phyloP scores from a whole-genome alignment of 1,284 basidiomycete genomes.

The Fistulina hepatica region DNA sequence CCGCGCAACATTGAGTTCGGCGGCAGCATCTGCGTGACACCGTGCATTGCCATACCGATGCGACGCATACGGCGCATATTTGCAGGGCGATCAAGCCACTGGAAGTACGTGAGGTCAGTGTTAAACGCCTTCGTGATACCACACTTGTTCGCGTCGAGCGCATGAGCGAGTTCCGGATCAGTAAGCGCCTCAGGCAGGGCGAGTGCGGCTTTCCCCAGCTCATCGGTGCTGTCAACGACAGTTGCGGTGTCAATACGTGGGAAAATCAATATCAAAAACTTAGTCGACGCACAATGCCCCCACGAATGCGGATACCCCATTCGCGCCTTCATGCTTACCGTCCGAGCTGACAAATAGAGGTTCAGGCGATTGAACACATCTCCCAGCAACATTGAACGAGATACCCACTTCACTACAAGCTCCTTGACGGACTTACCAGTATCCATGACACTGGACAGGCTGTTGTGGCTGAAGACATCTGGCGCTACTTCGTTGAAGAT shows the following conservation, averaged over 20 bases:
- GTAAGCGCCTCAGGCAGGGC: conserved; percentile 17
- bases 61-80: conserved; percentile 13
- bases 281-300: conserved; percentile 13
- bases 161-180: conserved; percentile 14
- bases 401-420: conserved; percentile 15
- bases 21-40: conserved; percentile 12
- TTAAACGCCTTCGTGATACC: conserved; percentile 12
- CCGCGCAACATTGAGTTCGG: conserved; percentile 15
- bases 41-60: conserved; percentile 19
- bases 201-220: conserved; percentile 18
- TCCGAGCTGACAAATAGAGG: conserved; percentile 3
- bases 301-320: conserved; percentile 17
- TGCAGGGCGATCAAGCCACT: conserved; percentile 17
- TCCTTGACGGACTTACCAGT: conserved; percentile 25
- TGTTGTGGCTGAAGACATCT: conserved; percentile 33
- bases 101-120: conserved; percentile 12
- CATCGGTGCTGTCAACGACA: conserved; percentile 15
- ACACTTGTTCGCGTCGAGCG: conserved; percentile 10
- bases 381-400: background rate
- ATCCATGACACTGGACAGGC: conserved; percentile 31
- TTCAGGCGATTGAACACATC: background rate
- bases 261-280: background rate
- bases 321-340: conserved; percentile 17
- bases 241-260: background rate
- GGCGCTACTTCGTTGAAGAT: conserved; percentile 32